Percentiles rank a stretch among this genome's conserved stretches.
These are phyloP conservation scores for Striga asiatica DNA, from an alignment of 257 asterid species.

Conservation along the genomic window DNA sequence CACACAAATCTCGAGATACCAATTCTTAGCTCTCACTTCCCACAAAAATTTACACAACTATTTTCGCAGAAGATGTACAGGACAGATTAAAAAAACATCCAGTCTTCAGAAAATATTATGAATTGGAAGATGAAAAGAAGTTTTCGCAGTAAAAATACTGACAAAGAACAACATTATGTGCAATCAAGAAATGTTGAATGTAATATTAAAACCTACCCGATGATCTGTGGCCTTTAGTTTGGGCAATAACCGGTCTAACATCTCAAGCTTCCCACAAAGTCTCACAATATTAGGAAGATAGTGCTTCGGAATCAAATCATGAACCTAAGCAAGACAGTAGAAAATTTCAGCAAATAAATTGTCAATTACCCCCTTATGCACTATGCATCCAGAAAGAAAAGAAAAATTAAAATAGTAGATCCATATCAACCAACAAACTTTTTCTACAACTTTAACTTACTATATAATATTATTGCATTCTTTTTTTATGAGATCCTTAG, in stretches of 20 bases:
- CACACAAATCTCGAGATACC: neutral
- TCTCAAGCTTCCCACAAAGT: slow-evolving; percentile 99
- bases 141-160: neutral
- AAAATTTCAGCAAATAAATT: neutral
- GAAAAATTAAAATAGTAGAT: neutral
- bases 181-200: slow-evolving; percentile 6
- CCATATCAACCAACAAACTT: slow-evolving; percentile 5
- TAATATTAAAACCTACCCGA: slow-evolving; percentile 43
- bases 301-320: slow-evolving; percentile 79
- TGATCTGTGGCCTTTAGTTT: slow-evolving; percentile 97
- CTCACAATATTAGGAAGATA: slow-evolving; percentile 77
- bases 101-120: neutral
- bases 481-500: neutral
- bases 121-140: slow-evolving; percentile 2
- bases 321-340: slow-evolving; percentile 47
- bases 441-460: neutral
- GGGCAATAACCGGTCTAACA: slow-evolving; percentile 89
- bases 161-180: neutral
- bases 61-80: slow-evolving; percentile 3
- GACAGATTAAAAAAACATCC: neutral
- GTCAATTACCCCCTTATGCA: slow-evolving; percentile 3
- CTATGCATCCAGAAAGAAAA: neutral
- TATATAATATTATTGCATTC: neutral
- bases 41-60: neutral
- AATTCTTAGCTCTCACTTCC: neutral